Evolutionary conservation across 2,329 filamentous ascomycete species (phyloP).

Genomic region (Calonectria ilicicola): DNA sequence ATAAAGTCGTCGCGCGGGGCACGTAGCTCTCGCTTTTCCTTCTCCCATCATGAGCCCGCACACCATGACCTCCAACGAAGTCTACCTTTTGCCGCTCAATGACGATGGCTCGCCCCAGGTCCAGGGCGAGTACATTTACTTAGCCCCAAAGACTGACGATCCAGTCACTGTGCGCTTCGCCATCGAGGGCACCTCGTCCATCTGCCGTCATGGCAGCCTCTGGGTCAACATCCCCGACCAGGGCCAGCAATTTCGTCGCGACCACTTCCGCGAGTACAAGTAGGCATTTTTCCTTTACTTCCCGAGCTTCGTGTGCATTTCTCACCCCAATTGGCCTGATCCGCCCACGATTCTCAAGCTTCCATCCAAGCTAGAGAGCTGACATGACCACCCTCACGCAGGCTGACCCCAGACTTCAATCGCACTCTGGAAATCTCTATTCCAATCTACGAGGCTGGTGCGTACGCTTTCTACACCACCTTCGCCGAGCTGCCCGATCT

Average conservation of each 20-base stretch:
- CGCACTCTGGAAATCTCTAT: conserved; percentile 90
- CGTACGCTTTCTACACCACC: conserved; percentile 94
- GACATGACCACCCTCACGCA: conserved; percentile 50
- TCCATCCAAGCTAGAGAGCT: background rate
- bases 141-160: conserved; percentile 79
- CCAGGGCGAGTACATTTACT: conserved; percentile 89
- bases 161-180: conserved; percentile 87
- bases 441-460: conserved; percentile 83
- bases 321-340: conserved; percentile 13
- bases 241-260: conserved; percentile 80
- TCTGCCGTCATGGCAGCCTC: conserved; percentile 92
- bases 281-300: conserved; percentile 57
- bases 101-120: conserved; percentile 94
- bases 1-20: conserved; percentile 42
- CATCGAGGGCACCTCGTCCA: conserved; percentile 94
- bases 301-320: background rate
- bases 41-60: conserved; percentile 64
- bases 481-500: conserved; percentile 87
- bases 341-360: background rate
- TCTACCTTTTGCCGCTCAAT: conserved; percentile 91
- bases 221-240: conserved; percentile 95
- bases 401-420: conserved; percentile 93
- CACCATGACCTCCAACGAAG: conserved; percentile 75
- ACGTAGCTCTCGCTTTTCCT: conserved; percentile 44
- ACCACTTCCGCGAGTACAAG: conserved; percentile 90